Percentiles rank a stretch among this genome's conserved stretches.
Evolutionary conservation across 75 land plant genomes (phyloP).

Genomic region (Chamaecyparis obtusa): DNA sequence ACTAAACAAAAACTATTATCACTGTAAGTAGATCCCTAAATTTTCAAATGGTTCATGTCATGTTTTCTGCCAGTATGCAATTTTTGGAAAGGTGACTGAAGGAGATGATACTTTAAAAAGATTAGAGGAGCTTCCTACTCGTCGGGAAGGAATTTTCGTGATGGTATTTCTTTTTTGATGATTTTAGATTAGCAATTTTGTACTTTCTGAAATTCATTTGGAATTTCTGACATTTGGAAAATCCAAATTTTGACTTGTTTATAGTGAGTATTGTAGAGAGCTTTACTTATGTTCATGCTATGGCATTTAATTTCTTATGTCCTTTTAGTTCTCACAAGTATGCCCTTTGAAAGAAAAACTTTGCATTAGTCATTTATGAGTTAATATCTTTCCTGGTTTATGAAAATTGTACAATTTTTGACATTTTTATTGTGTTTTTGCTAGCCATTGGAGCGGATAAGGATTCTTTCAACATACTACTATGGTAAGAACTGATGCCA

Average conservation of each 20-base stretch:
- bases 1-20: neutral
- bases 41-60: slow-evolving; percentile 8
- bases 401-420: neutral
- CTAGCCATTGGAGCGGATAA: slow-evolving; percentile 94
- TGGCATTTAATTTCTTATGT: neutral
- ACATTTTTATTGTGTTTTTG: slow-evolving; percentile 14
- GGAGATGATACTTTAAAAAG: slow-evolving; percentile 85
- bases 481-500: slow-evolving; percentile 69
- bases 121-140: slow-evolving; percentile 91
- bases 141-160: slow-evolving; percentile 93
- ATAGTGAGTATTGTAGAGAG: neutral
- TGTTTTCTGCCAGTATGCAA: slow-evolving; percentile 78
- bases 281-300: neutral
- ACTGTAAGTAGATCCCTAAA: neutral
- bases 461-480: slow-evolving; percentile 87
- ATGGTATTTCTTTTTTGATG: slow-evolving; percentile 55
- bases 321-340: neutral
- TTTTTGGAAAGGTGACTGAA: slow-evolving; percentile 94
- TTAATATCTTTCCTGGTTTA: neutral
- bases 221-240: neutral
- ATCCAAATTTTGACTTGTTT: neutral
- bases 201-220: neutral
- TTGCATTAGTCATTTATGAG: neutral
- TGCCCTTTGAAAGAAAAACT: neutral
- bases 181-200: neutral